Evolutionary conservation across 306 rosid species (phyloP).

Genomic region (Potentilla sterilis): DNA sequence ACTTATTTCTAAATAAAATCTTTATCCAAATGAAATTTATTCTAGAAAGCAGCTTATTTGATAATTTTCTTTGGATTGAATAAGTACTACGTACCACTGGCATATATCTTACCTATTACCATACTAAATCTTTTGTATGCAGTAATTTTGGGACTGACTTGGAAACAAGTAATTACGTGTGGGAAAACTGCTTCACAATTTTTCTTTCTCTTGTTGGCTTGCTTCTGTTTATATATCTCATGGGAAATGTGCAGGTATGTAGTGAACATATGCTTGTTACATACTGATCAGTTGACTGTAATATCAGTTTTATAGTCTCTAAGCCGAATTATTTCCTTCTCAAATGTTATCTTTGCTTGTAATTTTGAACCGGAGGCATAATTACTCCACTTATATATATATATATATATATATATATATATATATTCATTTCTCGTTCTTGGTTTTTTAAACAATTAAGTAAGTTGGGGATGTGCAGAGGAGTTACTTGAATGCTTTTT

Average conservation of each 20-base stretch:
- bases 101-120: not conserved
- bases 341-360: not conserved
- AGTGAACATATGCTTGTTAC: not conserved
- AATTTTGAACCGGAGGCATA: not conserved
- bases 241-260: constrained; percentile 1
- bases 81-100: not conserved
- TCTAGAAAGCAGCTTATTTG: too few species aligned
- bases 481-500: too few species aligned
- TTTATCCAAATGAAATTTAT: too few species aligned
- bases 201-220: constrained; percentile 11
- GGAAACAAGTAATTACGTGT: constrained; percentile 11
- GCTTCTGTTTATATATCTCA: constrained; percentile 8
- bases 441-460: too few species aligned
- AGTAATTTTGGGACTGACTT: constrained; percentile 9
- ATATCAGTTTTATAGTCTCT: not conserved
- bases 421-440: too few species aligned
- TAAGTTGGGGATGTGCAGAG: too few species aligned
- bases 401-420: too few species aligned
- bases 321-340: not conserved
- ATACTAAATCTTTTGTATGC: not conserved
- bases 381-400: too few species aligned
- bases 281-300: not conserved
- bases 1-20: too few species aligned
- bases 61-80: too few species aligned
- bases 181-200: constrained; percentile 21